A percentile compares a stretch with the other conserved stretches of the same genome.
These are phyloP conservation scores for Chaetomiaceae sp. DNA, from an alignment of 2,329 filamentous ascomycete species.

Conservation along the genomic window DNA sequence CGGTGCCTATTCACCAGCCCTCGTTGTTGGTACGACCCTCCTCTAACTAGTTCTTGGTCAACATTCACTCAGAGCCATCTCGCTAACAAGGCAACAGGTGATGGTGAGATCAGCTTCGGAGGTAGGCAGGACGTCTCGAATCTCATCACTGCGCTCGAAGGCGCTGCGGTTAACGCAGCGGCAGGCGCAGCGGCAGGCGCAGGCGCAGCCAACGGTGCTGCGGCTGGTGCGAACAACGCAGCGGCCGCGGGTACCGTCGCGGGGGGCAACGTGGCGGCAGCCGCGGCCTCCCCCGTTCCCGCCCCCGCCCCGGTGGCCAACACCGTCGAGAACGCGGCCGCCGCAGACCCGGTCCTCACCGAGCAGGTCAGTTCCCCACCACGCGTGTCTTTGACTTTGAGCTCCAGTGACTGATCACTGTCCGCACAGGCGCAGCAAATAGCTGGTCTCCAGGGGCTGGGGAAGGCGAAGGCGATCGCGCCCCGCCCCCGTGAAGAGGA, in stretches of 20 bases:
- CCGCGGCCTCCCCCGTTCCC: not conserved
- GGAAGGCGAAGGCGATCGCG: conserved; percentile 45
- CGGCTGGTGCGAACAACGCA: conserved; percentile 21
- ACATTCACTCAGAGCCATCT: too few species aligned
- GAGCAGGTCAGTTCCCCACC: conserved; percentile 33
- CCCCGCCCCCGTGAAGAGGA: conserved; percentile 29
- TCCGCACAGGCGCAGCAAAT: conserved; percentile 33
- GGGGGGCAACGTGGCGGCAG: too few species aligned
- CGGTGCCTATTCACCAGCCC: conserved; percentile 39
- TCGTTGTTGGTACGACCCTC: conserved; percentile 34
- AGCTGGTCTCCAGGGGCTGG: conserved; percentile 40
- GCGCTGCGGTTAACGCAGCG: conserved; percentile 38
- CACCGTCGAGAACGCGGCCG: conserved; percentile 19
- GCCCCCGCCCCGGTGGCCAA: conserved; percentile 14
- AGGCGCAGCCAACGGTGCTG: conserved; percentile 10
- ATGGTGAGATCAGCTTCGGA: conserved; percentile 43
- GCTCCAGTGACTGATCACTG: not conserved
- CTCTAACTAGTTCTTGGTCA: too few species aligned
- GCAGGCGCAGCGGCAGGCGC: conserved; percentile 24
- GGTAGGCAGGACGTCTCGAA: conserved; percentile 40
- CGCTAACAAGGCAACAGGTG: conserved; percentile 27
- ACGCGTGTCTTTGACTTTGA: not conserved
- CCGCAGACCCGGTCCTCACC: conserved; percentile 29
- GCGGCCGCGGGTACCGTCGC: conserved; percentile 11
- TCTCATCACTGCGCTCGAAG: conserved; percentile 41